Evolutionary conservation across 208 protist genomes (phyloP).

Genomic region (Crithidia fasciculata): DNA sequence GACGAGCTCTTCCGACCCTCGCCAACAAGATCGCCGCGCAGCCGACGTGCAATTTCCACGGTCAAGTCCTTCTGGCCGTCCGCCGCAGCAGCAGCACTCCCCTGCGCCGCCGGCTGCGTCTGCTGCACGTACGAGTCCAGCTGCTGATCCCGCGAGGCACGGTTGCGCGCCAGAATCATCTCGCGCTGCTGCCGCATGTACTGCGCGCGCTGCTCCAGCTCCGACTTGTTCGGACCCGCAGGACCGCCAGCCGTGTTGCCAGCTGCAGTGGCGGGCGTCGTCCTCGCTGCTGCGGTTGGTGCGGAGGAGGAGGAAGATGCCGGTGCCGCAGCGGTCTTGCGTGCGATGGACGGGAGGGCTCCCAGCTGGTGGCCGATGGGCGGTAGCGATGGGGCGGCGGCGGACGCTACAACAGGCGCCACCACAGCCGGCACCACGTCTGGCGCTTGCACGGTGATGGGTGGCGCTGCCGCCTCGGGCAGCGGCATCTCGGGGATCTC

Average conservation of each 20-base stretch:
- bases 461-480: background rate
- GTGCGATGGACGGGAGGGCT: conserved; percentile 25
- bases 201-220: conserved; percentile 72
- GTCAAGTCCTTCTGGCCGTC: conserved; percentile 64
- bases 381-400: background rate
- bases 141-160: conserved; percentile 72
- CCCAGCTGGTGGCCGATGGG: conserved; percentile 22
- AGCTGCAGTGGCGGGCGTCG: background rate
- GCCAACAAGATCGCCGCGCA: conserved; percentile 81
- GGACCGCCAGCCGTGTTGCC: background rate
- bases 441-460: background rate
- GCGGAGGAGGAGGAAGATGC: background rate
- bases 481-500: conserved; percentile 7
- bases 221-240: conserved; percentile 50
- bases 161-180: conserved; percentile 77
- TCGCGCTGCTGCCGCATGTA: conserved; percentile 90
- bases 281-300: background rate
- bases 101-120: conserved; percentile 6
- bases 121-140: conserved; percentile 66
- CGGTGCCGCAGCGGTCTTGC: background rate
- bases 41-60: conserved; percentile 79
- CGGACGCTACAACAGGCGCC: conserved; percentile 5
- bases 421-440: conserved; percentile 15
- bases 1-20: conserved; percentile 48
- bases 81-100: conserved; percentile 16